These are phyloP conservation scores for Prototheca cutis DNA, from an alignment of 163 green algal genomes.

Conservation along the genomic window DNA sequence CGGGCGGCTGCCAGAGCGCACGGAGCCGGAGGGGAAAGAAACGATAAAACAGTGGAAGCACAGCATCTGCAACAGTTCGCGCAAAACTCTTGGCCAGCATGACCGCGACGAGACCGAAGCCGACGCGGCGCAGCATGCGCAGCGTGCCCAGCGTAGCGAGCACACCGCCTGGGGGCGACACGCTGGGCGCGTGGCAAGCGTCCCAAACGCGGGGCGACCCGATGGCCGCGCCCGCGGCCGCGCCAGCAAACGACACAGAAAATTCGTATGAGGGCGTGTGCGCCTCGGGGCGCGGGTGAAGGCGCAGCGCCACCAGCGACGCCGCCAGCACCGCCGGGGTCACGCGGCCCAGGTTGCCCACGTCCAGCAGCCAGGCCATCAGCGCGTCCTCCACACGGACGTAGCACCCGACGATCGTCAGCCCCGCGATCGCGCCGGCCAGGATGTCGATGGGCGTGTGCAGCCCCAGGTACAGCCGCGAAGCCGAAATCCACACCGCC, in stretches of 20 bases:
- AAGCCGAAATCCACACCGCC: slow-evolving; percentile 36
- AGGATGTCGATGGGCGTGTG: slow-evolving; percentile 45
- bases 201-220: slow-evolving; percentile 1
- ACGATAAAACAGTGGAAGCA: slow-evolving; percentile 27
- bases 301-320: slow-evolving; percentile 27
- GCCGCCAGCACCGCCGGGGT: slow-evolving; percentile 3
- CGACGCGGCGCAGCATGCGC: slow-evolving; percentile 8
- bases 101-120: slow-evolving; percentile 17
- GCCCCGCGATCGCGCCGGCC: slow-evolving; percentile 26
- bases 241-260: slow-evolving; percentile 24
- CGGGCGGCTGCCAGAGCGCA: slow-evolving; percentile 32
- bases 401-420: slow-evolving; percentile 31
- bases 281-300: slow-evolving; percentile 32
- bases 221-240: slow-evolving; percentile 8
- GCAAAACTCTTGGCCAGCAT: slow-evolving; percentile 13
- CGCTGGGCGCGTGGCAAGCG: neutral
- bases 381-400: slow-evolving; percentile 22
- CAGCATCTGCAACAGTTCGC: neutral
- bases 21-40: slow-evolving; percentile 26
- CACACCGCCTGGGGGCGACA: neutral
- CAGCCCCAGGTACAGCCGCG: slow-evolving; percentile 35
- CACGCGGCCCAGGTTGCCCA: neutral
- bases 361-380: neutral
- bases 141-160: slow-evolving; percentile 1
- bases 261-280: slow-evolving; percentile 41